phyloP scores from a whole-genome alignment of 345 rosid species.

The Syzygium aqueum region DNA sequence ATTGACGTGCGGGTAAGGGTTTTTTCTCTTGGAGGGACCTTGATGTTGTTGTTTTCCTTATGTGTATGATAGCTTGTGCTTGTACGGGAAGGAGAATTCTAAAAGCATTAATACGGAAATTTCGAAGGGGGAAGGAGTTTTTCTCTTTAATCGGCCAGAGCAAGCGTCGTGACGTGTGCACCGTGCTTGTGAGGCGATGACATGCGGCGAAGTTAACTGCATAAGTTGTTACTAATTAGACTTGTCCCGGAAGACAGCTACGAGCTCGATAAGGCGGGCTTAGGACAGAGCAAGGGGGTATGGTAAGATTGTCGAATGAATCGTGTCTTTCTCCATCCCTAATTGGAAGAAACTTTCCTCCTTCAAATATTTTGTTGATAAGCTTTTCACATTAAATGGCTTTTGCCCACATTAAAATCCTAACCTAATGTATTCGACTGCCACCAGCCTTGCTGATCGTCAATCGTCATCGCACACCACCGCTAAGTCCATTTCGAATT shows the following conservation, averaged over 20 bases:
- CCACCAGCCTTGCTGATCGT: neutral
- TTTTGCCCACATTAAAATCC: neutral
- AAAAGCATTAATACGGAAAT: neutral
- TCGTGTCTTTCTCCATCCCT: neutral
- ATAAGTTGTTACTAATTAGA: neutral
- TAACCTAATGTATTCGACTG: neutral
- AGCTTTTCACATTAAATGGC: neutral
- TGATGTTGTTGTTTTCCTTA: neutral
- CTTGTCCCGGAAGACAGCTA: neutral
- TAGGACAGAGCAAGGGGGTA: neutral
- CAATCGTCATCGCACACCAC: neutral
- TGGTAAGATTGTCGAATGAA: neutral
- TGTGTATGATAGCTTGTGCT: neutral
- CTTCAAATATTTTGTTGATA: neutral
- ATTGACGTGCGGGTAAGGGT: neutral
- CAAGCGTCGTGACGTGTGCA: neutral
- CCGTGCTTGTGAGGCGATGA: neutral
- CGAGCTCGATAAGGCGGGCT: neutral
- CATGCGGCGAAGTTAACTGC: fast-evolving
- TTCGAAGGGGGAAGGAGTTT: neutral
- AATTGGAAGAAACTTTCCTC: neutral
- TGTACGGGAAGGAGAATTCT: neutral
- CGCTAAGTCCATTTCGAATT: too few species aligned
- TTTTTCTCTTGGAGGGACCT: neutral
- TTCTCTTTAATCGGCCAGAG: fast-evolving